Conservation (phyloP, 176 grass and related monocot genomes). For the Phoenix dactylifera region DNA sequence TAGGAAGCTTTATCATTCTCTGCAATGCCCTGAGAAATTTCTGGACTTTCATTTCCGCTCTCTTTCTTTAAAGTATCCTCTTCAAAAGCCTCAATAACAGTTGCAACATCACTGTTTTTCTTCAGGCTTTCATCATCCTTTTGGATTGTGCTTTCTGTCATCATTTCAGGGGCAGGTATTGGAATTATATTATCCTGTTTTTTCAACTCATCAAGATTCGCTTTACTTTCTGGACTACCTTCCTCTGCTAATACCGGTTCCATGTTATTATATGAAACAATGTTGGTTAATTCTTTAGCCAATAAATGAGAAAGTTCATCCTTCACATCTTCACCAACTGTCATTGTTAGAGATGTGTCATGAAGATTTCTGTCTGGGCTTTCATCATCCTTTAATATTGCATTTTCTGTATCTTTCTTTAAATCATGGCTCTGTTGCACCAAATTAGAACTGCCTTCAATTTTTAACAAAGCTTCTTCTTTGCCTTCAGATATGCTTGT, state of each 20-base stretch:
- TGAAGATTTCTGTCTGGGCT: constrained; percentile 13
- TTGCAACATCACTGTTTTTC: constrained; percentile 18
- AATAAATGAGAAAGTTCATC: constrained; percentile 17
- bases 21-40: constrained; percentile 14
- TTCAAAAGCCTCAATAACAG: constrained; percentile 20
- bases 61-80: constrained; percentile 22
- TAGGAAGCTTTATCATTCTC: constrained; percentile 15
- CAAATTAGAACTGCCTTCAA: constrained; percentile 28
- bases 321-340: constrained; percentile 20
- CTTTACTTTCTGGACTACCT: constrained; percentile 11
- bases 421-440: constrained; percentile 14
- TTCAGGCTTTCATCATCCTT: constrained; percentile 25
- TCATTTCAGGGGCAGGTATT: constrained; percentile 24
- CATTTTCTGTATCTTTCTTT: constrained; percentile 13
- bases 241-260: constrained; percentile 21
- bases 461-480: constrained; percentile 14
- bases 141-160: constrained; percentile 4
- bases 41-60: constrained; percentile 1
- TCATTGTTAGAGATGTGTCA: constrained; percentile 16
- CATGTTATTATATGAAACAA: no score
- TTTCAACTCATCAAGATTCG: constrained; percentile 19
- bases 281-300: no score
- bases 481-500: constrained; percentile 24
- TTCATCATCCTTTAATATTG: constrained; percentile 23
- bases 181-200: background rate